Base-by-base conservation (phyloP, 2,329 filamentous ascomycete species). In the Elsinoe necatrix region DNA sequence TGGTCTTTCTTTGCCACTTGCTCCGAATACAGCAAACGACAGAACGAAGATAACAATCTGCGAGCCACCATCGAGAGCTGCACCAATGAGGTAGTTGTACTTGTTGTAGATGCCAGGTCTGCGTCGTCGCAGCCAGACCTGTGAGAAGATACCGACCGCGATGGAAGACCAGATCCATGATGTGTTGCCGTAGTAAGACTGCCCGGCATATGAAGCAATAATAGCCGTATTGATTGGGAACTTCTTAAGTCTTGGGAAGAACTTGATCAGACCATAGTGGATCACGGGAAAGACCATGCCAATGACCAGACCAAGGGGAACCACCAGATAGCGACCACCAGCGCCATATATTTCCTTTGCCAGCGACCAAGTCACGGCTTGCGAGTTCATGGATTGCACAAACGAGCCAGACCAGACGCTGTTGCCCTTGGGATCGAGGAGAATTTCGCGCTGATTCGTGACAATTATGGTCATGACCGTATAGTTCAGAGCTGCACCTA, bases 401-500 rank as follows among this genome's bases (percentile, higher is more conserved):
- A 42, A 34, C 2, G 56, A 57, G 16, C 56, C 56, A 20, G 43
- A 54, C 57, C 57, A 58, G 54, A 58, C 54, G 29, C 39, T 58
- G 31, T 50, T 54, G 34, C 57, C 57, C 27, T 58, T 42, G 6
- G 43, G 43, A 18, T 51, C 43, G 21, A 58, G 54, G 2, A 58
- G 52, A n/a, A 57, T 47, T n/a, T 58, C 57, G 23, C 57, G 43
- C 14, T 58, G 41, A 42, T 55, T 58, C 8, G 57, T 58, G 3
- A 56, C 52, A 25, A 58, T 58, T 16, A 43, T 43, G 11, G 73
- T 75, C 79, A 82, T 81, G 51, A 81, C 72, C 9, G 72, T 76
- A 57, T 80, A 81, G 68, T 79, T 80, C 63, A 81, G 63, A 52
- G 75, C 76, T 0, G 73, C 78, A 6, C 79, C 79, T 0, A 82